phyloP scores from a whole-genome alignment of 257 asterid genomes.

The Sherardia arvensis region DNA sequence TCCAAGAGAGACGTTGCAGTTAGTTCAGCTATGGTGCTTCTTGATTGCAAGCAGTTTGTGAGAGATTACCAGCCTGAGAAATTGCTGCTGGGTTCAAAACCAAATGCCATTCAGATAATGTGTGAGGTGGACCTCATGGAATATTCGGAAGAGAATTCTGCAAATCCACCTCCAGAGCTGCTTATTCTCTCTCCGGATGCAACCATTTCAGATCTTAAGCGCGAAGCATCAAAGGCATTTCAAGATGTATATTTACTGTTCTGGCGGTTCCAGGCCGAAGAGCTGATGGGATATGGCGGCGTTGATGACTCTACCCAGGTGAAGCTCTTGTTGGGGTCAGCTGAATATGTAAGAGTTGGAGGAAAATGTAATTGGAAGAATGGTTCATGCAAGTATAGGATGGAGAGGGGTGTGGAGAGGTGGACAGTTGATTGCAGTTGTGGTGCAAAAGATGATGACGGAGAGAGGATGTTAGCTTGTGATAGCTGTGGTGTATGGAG shows the following conservation, averaged over 20 bases:
- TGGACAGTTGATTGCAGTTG: conserved; percentile 89
- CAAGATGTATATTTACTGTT: conserved; percentile 74
- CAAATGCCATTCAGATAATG: conserved; percentile 41
- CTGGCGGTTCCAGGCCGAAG: conserved; percentile 74
- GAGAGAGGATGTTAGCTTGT: conserved; percentile 95
- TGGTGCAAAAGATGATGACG: conserved; percentile 92
- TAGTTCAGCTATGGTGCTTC: conserved; percentile 46
- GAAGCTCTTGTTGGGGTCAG: conserved; percentile 64
- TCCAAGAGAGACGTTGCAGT: conserved; percentile 34
- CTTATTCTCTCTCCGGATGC: conserved; percentile 58
- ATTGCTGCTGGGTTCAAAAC: conserved; percentile 22
- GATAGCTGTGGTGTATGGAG: conserved; percentile 87
- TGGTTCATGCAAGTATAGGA: conserved; percentile 51
- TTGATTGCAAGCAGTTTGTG: conserved; percentile 87
- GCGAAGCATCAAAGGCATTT: conserved; percentile 69
- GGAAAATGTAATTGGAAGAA: conserved; percentile 59
- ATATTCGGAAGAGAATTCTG: conserved; percentile 28
- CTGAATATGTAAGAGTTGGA: conserved; percentile 36
- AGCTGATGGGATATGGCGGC: conserved; percentile 64
- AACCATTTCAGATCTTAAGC: conserved; percentile 78
- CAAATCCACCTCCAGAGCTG: conserved; percentile 72
- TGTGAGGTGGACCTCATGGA: conserved; percentile 81
- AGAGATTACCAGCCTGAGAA: conserved; percentile 58
- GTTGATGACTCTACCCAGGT: conserved; percentile 78
- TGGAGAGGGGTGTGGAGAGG: conserved; percentile 84